Base-by-base conservation (phyloP, 2,329 filamentous ascomycete genomes). In the Diaporthe velutina region DNA sequence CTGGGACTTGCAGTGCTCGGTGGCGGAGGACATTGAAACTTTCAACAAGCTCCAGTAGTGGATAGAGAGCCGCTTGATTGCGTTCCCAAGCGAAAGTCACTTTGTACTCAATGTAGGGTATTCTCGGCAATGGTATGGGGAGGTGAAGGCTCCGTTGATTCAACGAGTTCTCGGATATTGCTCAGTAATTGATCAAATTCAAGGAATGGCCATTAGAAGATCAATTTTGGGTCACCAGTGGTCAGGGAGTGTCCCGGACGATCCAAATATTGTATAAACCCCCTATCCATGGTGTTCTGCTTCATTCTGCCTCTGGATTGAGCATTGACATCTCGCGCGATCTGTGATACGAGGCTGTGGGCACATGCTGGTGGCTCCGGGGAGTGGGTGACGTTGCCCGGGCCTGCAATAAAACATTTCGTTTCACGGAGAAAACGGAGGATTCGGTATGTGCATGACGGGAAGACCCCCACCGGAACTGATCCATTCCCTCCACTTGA, bases 81-180 rank as follows among this genome's bases (percentile, higher is more conserved):
- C 88, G 0, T 95, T 95, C 79, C 90, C 92, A 0, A 93, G 94
- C 80, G 93, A 95, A 83, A 91, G 92, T 66, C 92, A 94, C 79
- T 93, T 89, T 88, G 91, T 94, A 4, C 79, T 92, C 57, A 92
- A 92, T 77, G 89, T 89, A 94, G 83, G 95, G 4, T 10, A 94
- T 79, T 86, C 87, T 33, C 82, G 94, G 60, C 83, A 92, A 57
- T 95, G 93, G 93, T 90, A 94, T 80, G 86, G 87, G 70, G 88
- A 89, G 2, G 91, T 94, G 25, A 40, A 8, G n/a, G n/a, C n/a
- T 83, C 94, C 73, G 90, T 75, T 94, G 90, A 89, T 90, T 93
- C 77, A 91, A 92, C 80, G 86, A 86, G 76, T 87, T 8, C 42
- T 60, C 70, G 40, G 73, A 42, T 33, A n/a, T 60, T 30, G 25